Evolutionary conservation across 2,329 filamentous ascomycete genomes (phyloP).

Genomic region (Arthrinium phaeospermum): DNA sequence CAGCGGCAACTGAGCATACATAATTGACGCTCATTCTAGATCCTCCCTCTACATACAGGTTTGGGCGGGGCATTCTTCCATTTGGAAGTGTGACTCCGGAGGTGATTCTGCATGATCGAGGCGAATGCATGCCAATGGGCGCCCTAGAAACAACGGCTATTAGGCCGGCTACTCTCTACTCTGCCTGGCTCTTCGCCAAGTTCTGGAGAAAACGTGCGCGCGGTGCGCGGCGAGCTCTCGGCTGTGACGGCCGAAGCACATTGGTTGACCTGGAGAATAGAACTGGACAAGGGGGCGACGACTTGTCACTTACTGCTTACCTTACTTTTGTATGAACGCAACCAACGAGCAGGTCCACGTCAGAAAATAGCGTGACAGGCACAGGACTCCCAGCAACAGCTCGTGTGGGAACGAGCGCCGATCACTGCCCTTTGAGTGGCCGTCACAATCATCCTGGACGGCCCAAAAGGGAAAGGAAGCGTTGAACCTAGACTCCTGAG

Average conservation of each 20-base stretch:
- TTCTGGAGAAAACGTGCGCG: background rate
- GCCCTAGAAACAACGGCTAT: background rate
- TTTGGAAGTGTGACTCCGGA: slow-evolving; percentile 9
- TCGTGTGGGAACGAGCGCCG: background rate
- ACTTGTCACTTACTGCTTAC: too few species aligned
- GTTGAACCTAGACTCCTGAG: slow-evolving; percentile 6
- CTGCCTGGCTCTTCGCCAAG: background rate
- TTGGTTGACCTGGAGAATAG: background rate
- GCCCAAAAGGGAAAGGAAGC: background rate
- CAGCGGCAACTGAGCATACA: background rate
- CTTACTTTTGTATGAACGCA: background rate
- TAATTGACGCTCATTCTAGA: slow-evolving; percentile 7
- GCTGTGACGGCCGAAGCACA: background rate
- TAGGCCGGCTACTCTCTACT: background rate
- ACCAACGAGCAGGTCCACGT: slow-evolving; percentile 7
- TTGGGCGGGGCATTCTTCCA: slow-evolving; percentile 1
- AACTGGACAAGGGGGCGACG: background rate
- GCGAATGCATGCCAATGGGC: background rate
- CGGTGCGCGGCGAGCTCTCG: background rate
- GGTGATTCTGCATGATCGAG: background rate
- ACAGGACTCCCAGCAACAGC: background rate
- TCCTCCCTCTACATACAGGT: background rate
- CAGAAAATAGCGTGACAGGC: slow-evolving; percentile 15
- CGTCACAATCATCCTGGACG: background rate
- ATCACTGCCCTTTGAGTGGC: background rate